phyloP scores from a whole-genome alignment of 768 basidiomycete genomes.

The Coprinellus micaceus region DNA sequence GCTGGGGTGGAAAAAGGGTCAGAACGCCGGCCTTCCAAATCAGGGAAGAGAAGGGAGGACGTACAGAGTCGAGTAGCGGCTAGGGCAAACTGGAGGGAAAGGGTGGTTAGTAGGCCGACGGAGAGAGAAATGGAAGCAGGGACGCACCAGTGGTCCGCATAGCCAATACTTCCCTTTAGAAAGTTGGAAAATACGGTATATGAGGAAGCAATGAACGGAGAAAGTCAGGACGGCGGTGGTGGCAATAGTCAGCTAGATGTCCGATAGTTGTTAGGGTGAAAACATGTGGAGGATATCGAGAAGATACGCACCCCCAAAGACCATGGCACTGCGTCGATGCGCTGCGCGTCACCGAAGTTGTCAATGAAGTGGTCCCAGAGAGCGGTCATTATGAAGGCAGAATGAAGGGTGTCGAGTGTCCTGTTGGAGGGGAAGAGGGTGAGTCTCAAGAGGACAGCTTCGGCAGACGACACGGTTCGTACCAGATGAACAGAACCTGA shows the following conservation, averaged over 20 bases:
- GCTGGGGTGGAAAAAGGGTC: constrained; percentile 11
- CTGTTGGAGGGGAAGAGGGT: constrained; percentile 16
- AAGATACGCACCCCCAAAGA: constrained; percentile 12
- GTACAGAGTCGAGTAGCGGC: constrained; percentile 26
- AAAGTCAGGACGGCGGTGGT: constrained; percentile 31
- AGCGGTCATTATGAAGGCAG: constrained; percentile 33
- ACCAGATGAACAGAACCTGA: constrained; percentile 34
- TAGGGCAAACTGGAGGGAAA: constrained; percentile 28
- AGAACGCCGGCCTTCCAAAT: constrained; percentile 1
- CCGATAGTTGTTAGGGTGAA: not conserved
- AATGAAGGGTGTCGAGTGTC: constrained; percentile 37
- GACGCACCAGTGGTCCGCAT: constrained; percentile 21
- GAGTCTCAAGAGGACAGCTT: not conserved
- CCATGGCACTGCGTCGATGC: constrained; percentile 35
- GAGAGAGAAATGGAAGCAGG: not conserved
- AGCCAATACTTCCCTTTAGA: not conserved
- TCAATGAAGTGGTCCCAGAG: constrained; percentile 38
- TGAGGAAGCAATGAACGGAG: constrained; percentile 32
- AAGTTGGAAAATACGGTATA: constrained; percentile 33
- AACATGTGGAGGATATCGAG: not conserved
- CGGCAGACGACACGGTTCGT: constrained; percentile 13
- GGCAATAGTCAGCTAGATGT: constrained; percentile 23
- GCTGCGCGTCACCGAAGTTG: constrained; percentile 23
- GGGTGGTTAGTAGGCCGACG: constrained; percentile 20
- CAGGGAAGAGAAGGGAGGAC: not conserved